phyloP scores from a whole-genome alignment of 2,329 filamentous ascomycete genomes.

The Drechslera avenae region DNA sequence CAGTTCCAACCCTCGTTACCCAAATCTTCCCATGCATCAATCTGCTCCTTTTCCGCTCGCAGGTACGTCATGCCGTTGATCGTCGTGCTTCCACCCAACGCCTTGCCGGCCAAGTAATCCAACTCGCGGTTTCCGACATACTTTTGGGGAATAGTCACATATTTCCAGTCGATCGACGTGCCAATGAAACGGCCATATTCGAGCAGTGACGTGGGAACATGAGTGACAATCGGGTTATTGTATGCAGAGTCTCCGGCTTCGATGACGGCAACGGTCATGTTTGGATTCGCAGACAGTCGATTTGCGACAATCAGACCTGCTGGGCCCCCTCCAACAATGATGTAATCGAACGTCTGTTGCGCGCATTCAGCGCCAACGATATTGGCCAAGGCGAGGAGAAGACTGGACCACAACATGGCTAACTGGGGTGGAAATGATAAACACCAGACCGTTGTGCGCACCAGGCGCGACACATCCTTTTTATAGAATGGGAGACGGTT shows the following conservation, averaged over 20 bases:
- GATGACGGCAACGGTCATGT: conserved; percentile 35
- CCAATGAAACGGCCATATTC: conserved; percentile 32
- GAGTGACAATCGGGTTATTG: conserved; percentile 40
- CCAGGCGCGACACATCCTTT: no score
- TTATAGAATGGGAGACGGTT: no score
- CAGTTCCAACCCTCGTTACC: conserved; percentile 45
- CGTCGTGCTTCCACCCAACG: conserved; percentile 50
- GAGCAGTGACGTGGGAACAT: conserved; percentile 20
- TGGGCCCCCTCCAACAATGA: conserved; percentile 43
- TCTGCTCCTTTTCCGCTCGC: conserved; percentile 40
- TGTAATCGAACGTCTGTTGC: conserved; percentile 35
- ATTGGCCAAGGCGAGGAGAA: background rate
- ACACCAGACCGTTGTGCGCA: no score
- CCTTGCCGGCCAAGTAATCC: conserved; percentile 50
- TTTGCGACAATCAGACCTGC: conserved; percentile 43
- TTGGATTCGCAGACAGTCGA: conserved; percentile 31
- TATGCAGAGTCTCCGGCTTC: conserved; percentile 43
- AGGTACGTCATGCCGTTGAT: conserved; percentile 52
- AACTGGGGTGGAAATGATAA: no score
- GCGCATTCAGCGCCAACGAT: conserved; percentile 11
- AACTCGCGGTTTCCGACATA: conserved; percentile 39
- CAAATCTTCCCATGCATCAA: conserved; percentile 42
- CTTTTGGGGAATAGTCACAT: conserved; percentile 47
- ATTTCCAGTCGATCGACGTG: conserved; percentile 50
- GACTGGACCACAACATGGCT: conserved; percentile 4